Evolutionary conservation across 108 stramenopile species (phyloP), one percentile per base, ranked within the genome.

Genomic region (Cyclotella atomus): DNA sequence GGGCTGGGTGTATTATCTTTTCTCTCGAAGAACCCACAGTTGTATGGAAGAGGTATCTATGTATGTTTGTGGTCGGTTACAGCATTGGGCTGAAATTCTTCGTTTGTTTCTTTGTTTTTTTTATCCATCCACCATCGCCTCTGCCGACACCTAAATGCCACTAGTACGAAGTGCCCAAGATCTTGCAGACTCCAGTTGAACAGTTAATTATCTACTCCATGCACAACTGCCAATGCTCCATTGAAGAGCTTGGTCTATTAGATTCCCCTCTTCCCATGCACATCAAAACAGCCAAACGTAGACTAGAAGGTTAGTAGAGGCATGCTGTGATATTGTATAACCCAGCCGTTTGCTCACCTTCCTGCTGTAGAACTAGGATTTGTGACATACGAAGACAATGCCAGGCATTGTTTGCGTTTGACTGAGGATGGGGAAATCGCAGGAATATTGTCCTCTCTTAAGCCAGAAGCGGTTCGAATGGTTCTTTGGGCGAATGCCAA

Each of bases 381-480:
- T 56, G 55, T 56, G 5, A 56, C 25, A 7, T 56, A 56, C 28
- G 55, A 3, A 27, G 55, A 56, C 16, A 8, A 56, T 3, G 55
- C 24, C 2, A 28, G 55, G 28, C 7, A 3, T 6, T 6, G 3
- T 6, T 28, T 56, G 29, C 23, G 55, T 7, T 30, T 56, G 55
- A 56, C 55, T 28, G 27, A 28, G 5, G 55, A 56, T 56, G 55
- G 55, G 25, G 25, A 56, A 28, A 25, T 56, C 25, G 23, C 55
- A 28, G 55, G 25, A 56, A 56, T 56, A 5, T 16, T 56, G 29
- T 56, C 55, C 6, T 56, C 55, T 17, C 28, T 56, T 2, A 21
- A 29, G 8, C 55, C 55, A 5, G 55, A 56, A 56, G 55, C 55
- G 6, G 55, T 56, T 7, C 23, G 55, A 9, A 56, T 56, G 55